Conservation (phyloP, 352 stramenopile species). For the Pythium plurisporium region DNA sequence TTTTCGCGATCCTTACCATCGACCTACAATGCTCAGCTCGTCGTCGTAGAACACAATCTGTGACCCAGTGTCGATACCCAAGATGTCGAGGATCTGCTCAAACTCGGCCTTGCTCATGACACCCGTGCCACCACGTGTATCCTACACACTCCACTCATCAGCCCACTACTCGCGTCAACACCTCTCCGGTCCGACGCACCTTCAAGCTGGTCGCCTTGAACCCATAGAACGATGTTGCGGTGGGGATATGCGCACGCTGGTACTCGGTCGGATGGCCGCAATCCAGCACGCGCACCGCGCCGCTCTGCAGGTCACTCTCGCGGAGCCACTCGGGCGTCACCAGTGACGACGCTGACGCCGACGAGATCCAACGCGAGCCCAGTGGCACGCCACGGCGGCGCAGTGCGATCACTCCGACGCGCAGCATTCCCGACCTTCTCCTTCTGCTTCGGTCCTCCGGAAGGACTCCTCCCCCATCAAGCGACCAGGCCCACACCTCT, state of each 20-base stretch:
- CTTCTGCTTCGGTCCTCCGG: too few species aligned
- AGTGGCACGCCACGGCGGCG: conserved; percentile 1
- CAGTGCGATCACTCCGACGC: neutral
- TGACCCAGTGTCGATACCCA: conserved; percentile 41
- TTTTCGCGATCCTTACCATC: neutral
- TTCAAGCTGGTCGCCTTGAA: conserved; percentile 47
- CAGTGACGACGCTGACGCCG: conserved; percentile 9
- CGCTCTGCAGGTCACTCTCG: conserved; percentile 15
- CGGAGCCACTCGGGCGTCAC: conserved; percentile 24
- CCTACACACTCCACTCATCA: conserved; percentile 6
- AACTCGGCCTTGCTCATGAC: conserved; percentile 45
- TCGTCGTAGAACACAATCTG: conserved; percentile 83
- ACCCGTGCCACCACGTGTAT: conserved; percentile 37
- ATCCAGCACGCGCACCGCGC: conserved; percentile 33
- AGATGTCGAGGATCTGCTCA: conserved; percentile 31
- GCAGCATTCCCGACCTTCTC: neutral
- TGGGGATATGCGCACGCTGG: conserved; percentile 47
- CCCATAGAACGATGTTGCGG: conserved; percentile 36
- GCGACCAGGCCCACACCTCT: too few species aligned
- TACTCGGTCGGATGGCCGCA: conserved; percentile 53
- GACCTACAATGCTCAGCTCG: conserved; percentile 49
- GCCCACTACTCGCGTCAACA: neutral
- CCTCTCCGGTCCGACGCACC: conserved; percentile 7
- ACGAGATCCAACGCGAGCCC: conserved; percentile 4
- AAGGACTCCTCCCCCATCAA: too few species aligned